phyloP scores from a whole-genome alignment of 768 basidiomycete species.

The Cystoderma amianthinum region DNA sequence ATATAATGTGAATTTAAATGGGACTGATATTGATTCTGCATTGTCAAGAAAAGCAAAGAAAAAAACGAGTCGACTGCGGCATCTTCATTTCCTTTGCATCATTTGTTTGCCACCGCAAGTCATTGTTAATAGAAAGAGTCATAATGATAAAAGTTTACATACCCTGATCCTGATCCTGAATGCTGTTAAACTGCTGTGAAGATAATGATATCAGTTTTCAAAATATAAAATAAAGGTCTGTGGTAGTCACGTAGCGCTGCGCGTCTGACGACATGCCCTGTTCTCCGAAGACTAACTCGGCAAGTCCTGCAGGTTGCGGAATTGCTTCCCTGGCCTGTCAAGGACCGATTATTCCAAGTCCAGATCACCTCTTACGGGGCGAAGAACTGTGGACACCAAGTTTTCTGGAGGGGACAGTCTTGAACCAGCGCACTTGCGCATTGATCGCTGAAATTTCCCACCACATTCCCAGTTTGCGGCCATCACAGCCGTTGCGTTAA shows the following conservation, averaged over 20 bases:
- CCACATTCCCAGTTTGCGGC: constrained; percentile 79
- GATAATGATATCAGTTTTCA: too few species aligned
- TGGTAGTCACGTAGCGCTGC: constrained; percentile 67
- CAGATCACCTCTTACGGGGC: constrained; percentile 53
- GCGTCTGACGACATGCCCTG: constrained; percentile 83
- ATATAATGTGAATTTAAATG: too few species aligned
- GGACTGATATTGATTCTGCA: too few species aligned
- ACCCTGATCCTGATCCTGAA: too few species aligned
- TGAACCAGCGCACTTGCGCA: constrained; percentile 84
- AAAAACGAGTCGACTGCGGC: too few species aligned
- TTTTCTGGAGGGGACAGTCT: constrained; percentile 93
- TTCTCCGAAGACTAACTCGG: constrained; percentile 93
- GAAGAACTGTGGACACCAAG: constrained; percentile 76
- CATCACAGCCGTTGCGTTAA: constrained; percentile 76
- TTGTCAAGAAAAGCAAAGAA: too few species aligned
- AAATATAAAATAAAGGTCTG: constrained; percentile 61
- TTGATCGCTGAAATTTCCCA: constrained; percentile 54
- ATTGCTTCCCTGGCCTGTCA: constrained; percentile 90
- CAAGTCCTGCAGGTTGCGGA: constrained; percentile 81
- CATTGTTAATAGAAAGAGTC: too few species aligned
- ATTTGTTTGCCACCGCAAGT: too few species aligned
- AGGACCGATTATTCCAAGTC: constrained; percentile 80
- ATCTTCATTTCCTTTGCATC: too few species aligned
- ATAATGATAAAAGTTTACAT: too few species aligned
- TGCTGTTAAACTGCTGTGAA: too few species aligned